Percentiles rank a stretch among this genome's conserved stretches.
Conservation (phyloP, 768 basidiomycete genomes). For the Suillus hirtellus region DNA sequence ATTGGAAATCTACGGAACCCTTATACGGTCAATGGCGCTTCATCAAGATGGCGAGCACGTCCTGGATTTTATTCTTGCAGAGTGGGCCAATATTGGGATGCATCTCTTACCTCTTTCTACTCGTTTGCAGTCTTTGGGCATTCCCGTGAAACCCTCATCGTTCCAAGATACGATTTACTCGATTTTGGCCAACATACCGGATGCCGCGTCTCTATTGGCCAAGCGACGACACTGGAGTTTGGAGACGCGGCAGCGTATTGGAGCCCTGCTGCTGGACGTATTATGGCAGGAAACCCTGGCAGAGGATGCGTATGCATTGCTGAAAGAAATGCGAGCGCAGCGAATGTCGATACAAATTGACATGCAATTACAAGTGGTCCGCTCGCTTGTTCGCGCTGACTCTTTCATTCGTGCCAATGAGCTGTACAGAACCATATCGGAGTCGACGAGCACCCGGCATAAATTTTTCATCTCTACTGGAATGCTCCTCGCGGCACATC, state of each 20-base stretch:
- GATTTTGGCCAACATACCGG: slow-evolving; percentile 32
- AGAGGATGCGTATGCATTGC: slow-evolving; percentile 41
- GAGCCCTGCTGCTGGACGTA: slow-evolving; percentile 43
- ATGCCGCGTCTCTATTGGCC: slow-evolving; percentile 31
- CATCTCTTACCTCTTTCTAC: slow-evolving; percentile 4
- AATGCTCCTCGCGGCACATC: slow-evolving; percentile 52
- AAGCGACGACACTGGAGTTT: slow-evolving; percentile 25
- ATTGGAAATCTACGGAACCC: slow-evolving; percentile 36
- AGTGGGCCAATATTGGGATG: slow-evolving; percentile 36
- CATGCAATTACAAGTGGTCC: slow-evolving; percentile 39
- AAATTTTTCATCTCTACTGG: slow-evolving; percentile 41
- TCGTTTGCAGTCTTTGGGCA: not conserved
- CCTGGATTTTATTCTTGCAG: slow-evolving; percentile 40
- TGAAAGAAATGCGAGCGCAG: slow-evolving; percentile 41
- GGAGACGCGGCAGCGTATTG: slow-evolving; percentile 32
- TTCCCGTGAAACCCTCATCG: slow-evolving; percentile 14
- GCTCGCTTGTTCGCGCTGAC: slow-evolving; percentile 42
- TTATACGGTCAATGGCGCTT: slow-evolving; percentile 38
- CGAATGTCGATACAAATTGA: slow-evolving; percentile 29
- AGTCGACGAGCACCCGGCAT: slow-evolving; percentile 18
- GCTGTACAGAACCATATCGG: slow-evolving; percentile 38
- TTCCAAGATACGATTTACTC: slow-evolving; percentile 31
- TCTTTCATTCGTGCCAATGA: slow-evolving; percentile 44
- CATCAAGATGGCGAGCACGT: slow-evolving; percentile 34
- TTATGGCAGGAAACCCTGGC: slow-evolving; percentile 35